Evolutionary conservation across 2,329 filamentous ascomycete genomes (phyloP).

Genomic region (Venturia oleaginea): DNA sequence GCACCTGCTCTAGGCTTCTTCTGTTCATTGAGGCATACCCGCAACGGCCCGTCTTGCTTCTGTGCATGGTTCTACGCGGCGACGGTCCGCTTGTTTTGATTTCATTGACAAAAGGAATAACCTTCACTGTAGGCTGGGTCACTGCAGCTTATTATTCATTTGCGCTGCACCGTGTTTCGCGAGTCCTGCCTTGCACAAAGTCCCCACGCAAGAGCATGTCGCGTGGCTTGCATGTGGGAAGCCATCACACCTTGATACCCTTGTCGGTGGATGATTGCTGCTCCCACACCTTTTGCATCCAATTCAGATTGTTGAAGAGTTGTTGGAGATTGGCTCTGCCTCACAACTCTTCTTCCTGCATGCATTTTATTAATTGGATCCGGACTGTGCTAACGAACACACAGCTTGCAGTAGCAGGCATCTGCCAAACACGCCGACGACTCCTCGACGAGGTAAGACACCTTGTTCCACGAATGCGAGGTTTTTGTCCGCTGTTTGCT

Average conservation of each 20-base stretch:
- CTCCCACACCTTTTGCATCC: not conserved
- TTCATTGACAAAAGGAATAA: not conserved
- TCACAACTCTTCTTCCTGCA: not conserved
- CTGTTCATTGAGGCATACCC: not conserved
- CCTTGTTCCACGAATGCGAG: not conserved
- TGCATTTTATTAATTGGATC: not conserved
- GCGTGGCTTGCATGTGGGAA: slow-evolving; percentile 7
- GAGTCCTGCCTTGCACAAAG: not conserved
- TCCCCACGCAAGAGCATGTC: not conserved
- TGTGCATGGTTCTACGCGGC: slow-evolving; percentile 7
- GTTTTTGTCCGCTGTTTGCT: not conserved
- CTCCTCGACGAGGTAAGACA: not conserved
- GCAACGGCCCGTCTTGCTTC: slow-evolving; percentile 7
- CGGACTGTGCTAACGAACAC: not conserved
- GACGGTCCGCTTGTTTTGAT: not conserved
- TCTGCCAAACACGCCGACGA: not conserved
- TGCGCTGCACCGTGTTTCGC: not conserved
- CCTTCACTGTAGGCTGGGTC: not conserved
- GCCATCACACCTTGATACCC: slow-evolving; percentile 4
- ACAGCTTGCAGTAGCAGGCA: not conserved
- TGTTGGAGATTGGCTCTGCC: not conserved
- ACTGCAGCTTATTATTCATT: not conserved
- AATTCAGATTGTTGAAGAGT: not conserved
- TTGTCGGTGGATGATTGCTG: not conserved
- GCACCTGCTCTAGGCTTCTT: not conserved